phyloP scores from a whole-genome alignment of 768 basidiomycete genomes.

The Paxillus involutus region DNA sequence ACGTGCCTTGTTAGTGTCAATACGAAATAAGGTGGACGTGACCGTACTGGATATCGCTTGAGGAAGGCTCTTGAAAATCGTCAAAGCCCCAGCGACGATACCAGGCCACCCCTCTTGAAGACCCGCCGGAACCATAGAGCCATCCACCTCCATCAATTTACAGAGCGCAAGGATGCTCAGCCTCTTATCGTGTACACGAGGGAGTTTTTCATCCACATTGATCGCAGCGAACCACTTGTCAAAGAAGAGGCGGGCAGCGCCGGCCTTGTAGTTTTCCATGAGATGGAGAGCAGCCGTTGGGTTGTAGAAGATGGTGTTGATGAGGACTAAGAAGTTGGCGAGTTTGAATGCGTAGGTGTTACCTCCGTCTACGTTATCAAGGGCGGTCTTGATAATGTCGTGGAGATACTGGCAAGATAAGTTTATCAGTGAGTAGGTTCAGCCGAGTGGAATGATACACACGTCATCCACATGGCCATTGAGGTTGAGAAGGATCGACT shows the following conservation, averaged over 20 bases:
- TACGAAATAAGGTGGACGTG: background rate
- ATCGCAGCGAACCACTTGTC: constrained; percentile 82
- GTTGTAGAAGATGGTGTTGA: constrained; percentile 85
- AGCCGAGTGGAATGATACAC: constrained; percentile 21
- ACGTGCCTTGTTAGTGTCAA: constrained; percentile 1
- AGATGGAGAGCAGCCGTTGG: constrained; percentile 72
- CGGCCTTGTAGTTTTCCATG: constrained; percentile 61
- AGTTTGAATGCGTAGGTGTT: constrained; percentile 66
- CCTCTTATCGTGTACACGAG: constrained; percentile 91
- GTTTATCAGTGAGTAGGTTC: background rate
- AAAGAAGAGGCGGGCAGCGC: constrained; percentile 75
- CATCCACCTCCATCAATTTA: constrained; percentile 71
- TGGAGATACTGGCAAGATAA: constrained; percentile 52
- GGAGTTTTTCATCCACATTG: constrained; percentile 55
- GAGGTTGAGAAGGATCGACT: constrained; percentile 79
- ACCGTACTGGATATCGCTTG: constrained; percentile 72
- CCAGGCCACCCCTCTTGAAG: constrained; percentile 74
- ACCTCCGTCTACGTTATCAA: constrained; percentile 57
- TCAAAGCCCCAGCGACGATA: constrained; percentile 68
- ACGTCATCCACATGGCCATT: constrained; percentile 80
- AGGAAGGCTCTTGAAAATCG: constrained; percentile 76
- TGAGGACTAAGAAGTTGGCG: constrained; percentile 79
- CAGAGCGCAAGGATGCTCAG: constrained; percentile 75
- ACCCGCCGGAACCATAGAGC: constrained; percentile 51
- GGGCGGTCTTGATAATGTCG: constrained; percentile 60